phyloP scores from a whole-genome alignment of 2,329 filamentous ascomycete species.

The Phialemoniopsis sp. region DNA sequence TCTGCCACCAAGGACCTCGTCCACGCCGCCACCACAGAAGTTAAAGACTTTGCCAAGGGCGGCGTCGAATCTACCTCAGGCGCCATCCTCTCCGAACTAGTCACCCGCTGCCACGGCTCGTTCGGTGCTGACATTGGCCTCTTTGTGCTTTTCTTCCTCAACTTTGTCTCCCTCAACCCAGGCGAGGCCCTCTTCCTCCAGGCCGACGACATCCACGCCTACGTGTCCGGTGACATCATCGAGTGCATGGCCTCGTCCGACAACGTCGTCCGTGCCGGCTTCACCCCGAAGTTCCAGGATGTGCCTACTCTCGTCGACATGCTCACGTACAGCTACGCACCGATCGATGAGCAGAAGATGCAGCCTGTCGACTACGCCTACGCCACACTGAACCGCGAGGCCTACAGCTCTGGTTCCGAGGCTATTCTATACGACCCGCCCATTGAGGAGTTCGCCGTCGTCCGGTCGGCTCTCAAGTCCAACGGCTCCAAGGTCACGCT shows the following conservation, averaged over 20 bases:
- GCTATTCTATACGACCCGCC: conserved; percentile 85
- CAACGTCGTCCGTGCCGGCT: conserved; percentile 94
- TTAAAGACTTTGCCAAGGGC: conserved; percentile 68
- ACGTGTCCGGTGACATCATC: conserved; percentile 89
- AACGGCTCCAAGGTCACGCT: conserved; percentile 81
- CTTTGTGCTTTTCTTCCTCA: conserved; percentile 96
- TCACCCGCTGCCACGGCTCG: conserved; percentile 72
- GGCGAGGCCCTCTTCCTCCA: conserved; percentile 96
- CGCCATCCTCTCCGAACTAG: conserved; percentile 70
- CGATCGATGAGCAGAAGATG: conserved; percentile 95
- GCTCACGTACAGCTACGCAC: conserved; percentile 93
- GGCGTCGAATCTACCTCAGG: conserved; percentile 66
- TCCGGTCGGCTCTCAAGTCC: conserved; percentile 70
- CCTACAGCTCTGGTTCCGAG: conserved; percentile 73
- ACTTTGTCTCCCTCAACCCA: conserved; percentile 81
- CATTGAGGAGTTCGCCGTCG: conserved; percentile 92
- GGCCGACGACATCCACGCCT: conserved; percentile 96
- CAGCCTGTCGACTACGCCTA: conserved; percentile 80
- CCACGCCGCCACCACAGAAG: conserved; percentile 63
- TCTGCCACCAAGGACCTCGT: conserved; percentile 66
- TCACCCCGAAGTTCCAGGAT: conserved; percentile 98
- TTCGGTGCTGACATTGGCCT: conserved; percentile 90
- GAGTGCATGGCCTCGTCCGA: conserved; percentile 99
- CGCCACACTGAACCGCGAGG: conserved; percentile 72
- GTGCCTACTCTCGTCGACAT: conserved; percentile 83